A percentile compares a stretch with the other conserved stretches of the same genome.
Evolutionary conservation across 176 grass and related monocot species (phyloP).

Genomic region (Stipa capillata): DNA sequence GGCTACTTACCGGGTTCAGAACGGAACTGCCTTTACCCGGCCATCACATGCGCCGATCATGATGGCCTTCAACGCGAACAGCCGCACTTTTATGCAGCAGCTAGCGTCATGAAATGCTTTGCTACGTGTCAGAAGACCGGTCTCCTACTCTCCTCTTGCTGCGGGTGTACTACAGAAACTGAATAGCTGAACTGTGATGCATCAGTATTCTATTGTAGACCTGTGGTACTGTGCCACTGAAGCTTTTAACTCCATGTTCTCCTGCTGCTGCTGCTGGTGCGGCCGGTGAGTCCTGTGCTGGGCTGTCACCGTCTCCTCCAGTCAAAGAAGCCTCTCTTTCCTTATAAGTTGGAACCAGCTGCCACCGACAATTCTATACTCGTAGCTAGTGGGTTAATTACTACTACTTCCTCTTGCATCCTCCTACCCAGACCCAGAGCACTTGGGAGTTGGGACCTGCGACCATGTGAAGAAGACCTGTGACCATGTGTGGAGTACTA

Average conservation of each 20-base stretch:
- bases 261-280: not conserved
- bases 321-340: slow-evolving; percentile 25
- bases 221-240: slow-evolving; percentile 18
- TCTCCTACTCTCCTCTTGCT: not conserved
- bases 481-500: too few species aligned
- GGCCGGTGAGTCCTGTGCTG: not conserved
- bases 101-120: not conserved
- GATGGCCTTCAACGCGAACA: not conserved
- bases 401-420: not conserved
- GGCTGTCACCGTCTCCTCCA: not conserved
- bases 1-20: too few species aligned
- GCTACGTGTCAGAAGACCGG: slow-evolving; percentile 22
- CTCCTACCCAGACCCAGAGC: not conserved
- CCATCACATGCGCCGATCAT: slow-evolving; percentile 6
- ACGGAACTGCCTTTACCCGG: not conserved
- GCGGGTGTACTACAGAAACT: too few species aligned
- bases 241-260: slow-evolving; percentile 30
- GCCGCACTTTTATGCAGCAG: not conserved
- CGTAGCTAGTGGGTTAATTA: too few species aligned
- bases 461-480: too few species aligned
- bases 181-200: not conserved
- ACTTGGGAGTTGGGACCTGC: not conserved
- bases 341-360: slow-evolving; percentile 37
- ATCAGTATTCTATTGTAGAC: not conserved
- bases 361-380: slow-evolving; percentile 12